A percentile compares a stretch with the other conserved stretches of the same genome.
Conservation (phyloP, 345 rosid species). For the Kernera saxatilis region DNA sequence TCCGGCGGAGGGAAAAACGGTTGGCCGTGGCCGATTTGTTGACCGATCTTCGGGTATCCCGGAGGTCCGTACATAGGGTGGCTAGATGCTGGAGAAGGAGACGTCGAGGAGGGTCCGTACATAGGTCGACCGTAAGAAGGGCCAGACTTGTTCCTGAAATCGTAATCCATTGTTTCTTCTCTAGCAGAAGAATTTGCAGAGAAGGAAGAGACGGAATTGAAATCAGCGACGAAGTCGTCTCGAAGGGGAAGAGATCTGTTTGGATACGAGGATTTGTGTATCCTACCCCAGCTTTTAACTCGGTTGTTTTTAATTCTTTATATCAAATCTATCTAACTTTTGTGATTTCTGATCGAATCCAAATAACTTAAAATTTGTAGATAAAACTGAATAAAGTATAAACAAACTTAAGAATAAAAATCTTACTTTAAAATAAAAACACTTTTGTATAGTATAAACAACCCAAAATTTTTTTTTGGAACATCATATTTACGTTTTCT, state of each 20-base stretch:
- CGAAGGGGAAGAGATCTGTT: background rate
- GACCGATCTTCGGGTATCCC: slow-evolving; percentile 64
- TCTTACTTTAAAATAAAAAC: no score
- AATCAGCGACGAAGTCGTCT: background rate
- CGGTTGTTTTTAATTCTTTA: no score
- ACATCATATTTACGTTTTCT: no score
- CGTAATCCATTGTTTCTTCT: slow-evolving; percentile 39
- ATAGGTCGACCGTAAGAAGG: slow-evolving; percentile 39
- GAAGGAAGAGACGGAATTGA: background rate
- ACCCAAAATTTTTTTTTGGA: no score
- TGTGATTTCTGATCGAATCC: no score
- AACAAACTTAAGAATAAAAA: no score
- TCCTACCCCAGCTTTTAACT: background rate
- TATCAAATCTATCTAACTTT: no score
- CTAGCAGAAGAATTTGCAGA: background rate
- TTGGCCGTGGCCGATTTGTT: slow-evolving; percentile 37
- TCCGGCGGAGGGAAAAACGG: slow-evolving; percentile 35
- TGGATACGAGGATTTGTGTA: background rate
- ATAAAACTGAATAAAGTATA: no score
- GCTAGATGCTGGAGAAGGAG: slow-evolving; percentile 31
- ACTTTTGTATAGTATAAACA: no score
- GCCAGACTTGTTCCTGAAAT: slow-evolving; percentile 44
- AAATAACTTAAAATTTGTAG: no score
- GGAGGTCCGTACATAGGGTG: slow-evolving; percentile 51
- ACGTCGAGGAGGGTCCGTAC: slow-evolving; percentile 37